Evolutionary conservation across 208 protist genomes (phyloP).

Genomic region (Zelonia costaricensis): DNA sequence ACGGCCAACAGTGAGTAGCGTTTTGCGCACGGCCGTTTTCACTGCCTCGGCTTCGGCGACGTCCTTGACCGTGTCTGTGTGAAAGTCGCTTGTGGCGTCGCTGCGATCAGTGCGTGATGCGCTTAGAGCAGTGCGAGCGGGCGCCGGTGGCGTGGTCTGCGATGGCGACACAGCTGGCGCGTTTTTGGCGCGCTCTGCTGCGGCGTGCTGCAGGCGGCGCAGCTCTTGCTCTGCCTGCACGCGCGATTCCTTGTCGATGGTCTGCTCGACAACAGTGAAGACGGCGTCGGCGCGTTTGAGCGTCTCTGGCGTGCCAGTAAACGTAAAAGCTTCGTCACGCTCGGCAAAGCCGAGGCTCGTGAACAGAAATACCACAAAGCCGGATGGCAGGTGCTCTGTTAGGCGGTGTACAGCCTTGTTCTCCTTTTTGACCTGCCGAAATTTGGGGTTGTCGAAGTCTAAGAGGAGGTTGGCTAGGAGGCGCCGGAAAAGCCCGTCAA

Average conservation of each 20-base stretch:
- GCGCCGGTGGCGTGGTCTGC: not conserved
- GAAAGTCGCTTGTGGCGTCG: not conserved
- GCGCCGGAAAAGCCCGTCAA: slow-evolving; percentile 49
- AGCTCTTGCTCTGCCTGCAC: slow-evolving; percentile 3
- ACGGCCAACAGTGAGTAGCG: slow-evolving; percentile 71
- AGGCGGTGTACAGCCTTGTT: slow-evolving; percentile 46
- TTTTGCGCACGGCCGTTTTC: slow-evolving; percentile 36
- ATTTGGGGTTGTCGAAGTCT: slow-evolving; percentile 64
- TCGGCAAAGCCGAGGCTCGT: slow-evolving; percentile 46
- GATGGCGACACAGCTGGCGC: not conserved
- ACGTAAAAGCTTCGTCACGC: slow-evolving; percentile 37
- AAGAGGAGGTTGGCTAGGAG: slow-evolving; percentile 77
- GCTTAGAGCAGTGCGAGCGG: not conserved
- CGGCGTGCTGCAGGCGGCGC: slow-evolving; percentile 2
- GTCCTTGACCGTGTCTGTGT: slow-evolving; percentile 13
- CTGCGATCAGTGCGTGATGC: not conserved
- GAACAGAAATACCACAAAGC: slow-evolving; percentile 55
- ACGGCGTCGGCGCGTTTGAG: slow-evolving; percentile 45
- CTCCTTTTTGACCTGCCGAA: slow-evolving; percentile 42
- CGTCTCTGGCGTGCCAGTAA: slow-evolving; percentile 40
- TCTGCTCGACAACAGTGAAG: slow-evolving; percentile 52
- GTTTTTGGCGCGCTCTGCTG: slow-evolving; percentile 14
- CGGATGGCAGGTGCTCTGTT: slow-evolving; percentile 23
- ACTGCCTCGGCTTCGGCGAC: slow-evolving; percentile 7
- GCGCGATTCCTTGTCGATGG: slow-evolving; percentile 22